phyloP scores from a whole-genome alignment of 257 asterid species.

The Rubia yunnanensis region DNA sequence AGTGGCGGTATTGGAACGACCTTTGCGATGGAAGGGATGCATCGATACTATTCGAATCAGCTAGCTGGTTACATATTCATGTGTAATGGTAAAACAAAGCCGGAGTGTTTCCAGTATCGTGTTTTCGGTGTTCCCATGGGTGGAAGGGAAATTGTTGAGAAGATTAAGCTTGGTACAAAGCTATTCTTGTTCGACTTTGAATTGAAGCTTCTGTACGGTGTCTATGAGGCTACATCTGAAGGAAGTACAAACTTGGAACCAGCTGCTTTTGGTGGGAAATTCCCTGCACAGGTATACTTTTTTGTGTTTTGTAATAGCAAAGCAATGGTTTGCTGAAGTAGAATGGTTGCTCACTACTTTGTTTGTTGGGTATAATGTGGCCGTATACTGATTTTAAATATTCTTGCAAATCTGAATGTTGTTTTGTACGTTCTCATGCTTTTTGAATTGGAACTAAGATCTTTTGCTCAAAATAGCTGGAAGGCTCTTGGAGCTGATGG shows the following conservation, averaged over 20 bases:
- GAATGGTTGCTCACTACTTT: not conserved
- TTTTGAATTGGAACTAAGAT: not conserved
- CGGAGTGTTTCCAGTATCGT: conserved; percentile 58
- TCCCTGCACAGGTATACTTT: conserved; percentile 68
- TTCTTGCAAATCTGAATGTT: not conserved
- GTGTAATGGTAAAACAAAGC: conserved; percentile 55
- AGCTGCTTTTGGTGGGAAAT: conserved; percentile 60
- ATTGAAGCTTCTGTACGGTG: conserved; percentile 58
- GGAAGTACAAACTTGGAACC: conserved; percentile 65
- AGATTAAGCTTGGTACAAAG: conserved; percentile 54
- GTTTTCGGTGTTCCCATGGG: conserved; percentile 71
- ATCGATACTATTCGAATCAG: conserved; percentile 14
- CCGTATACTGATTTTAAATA: not conserved
- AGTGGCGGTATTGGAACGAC: conserved; percentile 10
- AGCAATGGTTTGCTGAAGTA: too few species aligned
- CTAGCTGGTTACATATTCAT: conserved; percentile 64
- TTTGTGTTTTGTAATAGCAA: not conserved
- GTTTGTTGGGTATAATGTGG: not conserved
- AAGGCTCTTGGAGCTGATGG: not conserved
- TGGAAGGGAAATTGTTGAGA: conserved; percentile 36
- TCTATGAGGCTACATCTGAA: conserved; percentile 57
- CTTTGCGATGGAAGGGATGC: conserved; percentile 19
- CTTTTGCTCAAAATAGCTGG: not conserved
- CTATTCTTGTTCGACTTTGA: conserved; percentile 67
- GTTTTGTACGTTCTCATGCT: not conserved